Evolutionary conservation across 1,284 basidiomycete genomes (phyloP), one percentile per base, ranked within the genome.

Genomic region (Cutaneotrichosporon sp.): DNA sequence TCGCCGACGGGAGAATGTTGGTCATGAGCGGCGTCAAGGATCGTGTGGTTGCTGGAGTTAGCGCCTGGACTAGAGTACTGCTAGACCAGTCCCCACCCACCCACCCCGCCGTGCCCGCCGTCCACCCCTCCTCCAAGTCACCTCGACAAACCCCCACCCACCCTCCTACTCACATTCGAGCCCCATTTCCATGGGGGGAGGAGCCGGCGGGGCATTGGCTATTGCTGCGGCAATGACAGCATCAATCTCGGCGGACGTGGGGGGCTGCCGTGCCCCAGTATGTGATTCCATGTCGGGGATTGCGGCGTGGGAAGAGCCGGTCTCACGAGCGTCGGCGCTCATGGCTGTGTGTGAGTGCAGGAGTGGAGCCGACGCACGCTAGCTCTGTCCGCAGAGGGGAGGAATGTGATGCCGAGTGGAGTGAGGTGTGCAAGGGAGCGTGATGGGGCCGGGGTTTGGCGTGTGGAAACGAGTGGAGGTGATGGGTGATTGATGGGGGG

Each of bases 141-240:
- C 8, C 18, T 42, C 38, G 38, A 4, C 6, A 18, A 42, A 14
- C 3, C 38, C 9, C 16, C 38, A 8, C 38, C 18, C 18, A 18
- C 38, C 18, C 8, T 11, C 11, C 14, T 34, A 69, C 71, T 63
- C 61, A 71, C 72, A 52, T 36, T 74, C 71, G 18, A 66, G 34
- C n/a, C 55, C 54, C 36, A 64, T 56, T 1, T 72, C 69, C 10
- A 67, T 54, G 1, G 62, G 64, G 2, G 70, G 65, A 11, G 70
- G 71, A 0, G 72, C 67, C 7, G 75, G 75, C 11, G 75, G 75
- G 3, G 77, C 77, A 65, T 76, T 79, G 20, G 77, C 77, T 56
- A 76, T 77, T 20, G 77, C 77, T 5, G 73, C 73, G 29, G 77
- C 77, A 36, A 79, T 79, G 33, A 76, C 77, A 4, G 75, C 75